phyloP scores from a whole-genome alignment of 1,284 basidiomycete species.

The Amylostereum areolatum region DNA sequence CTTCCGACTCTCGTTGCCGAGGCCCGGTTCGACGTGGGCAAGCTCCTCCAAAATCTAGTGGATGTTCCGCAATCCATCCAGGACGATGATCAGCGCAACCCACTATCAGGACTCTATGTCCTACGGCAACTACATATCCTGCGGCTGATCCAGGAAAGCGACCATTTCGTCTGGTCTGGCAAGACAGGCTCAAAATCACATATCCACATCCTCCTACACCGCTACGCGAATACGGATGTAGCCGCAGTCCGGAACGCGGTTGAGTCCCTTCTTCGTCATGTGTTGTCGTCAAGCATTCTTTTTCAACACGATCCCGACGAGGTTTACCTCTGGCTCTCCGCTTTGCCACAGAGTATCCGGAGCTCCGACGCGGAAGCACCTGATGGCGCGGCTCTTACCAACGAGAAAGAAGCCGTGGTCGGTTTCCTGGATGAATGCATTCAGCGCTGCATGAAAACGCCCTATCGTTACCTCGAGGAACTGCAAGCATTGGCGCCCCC shows the following conservation, averaged over 20 bases:
- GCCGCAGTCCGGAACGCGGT: conserved; percentile 52
- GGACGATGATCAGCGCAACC: neutral
- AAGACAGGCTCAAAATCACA: conserved; percentile 61
- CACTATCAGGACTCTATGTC: conserved; percentile 42
- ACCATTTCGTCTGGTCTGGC: conserved; percentile 72
- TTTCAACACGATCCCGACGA: conserved; percentile 81
- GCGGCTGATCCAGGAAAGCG: conserved; percentile 62
- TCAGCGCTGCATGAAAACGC: conserved; percentile 78
- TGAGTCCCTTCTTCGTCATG: conserved; percentile 48
- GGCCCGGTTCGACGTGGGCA: conserved; percentile 81
- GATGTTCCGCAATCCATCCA: conserved; percentile 10
- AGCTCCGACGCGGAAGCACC: conserved; percentile 32
- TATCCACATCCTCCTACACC: conserved; percentile 63
- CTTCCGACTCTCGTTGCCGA: conserved; percentile 74
- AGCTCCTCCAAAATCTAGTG: conserved; percentile 57
- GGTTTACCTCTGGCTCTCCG: conserved; percentile 69
- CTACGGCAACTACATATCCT: conserved; percentile 77
- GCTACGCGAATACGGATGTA: conserved; percentile 47
- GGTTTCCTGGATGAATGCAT: conserved; percentile 84
- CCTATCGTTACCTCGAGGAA: conserved; percentile 85
- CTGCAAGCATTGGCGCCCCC: conserved; percentile 27
- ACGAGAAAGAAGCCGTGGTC: conserved; percentile 58
- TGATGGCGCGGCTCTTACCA: conserved; percentile 48
- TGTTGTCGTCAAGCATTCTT: conserved; percentile 66
- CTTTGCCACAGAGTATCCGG: conserved; percentile 40